A percentile compares a stretch with the other conserved stretches of the same genome.
Evolutionary conservation across 2,329 filamentous ascomycete species (phyloP).

Genomic region (Pseudodiploospora longispora): DNA sequence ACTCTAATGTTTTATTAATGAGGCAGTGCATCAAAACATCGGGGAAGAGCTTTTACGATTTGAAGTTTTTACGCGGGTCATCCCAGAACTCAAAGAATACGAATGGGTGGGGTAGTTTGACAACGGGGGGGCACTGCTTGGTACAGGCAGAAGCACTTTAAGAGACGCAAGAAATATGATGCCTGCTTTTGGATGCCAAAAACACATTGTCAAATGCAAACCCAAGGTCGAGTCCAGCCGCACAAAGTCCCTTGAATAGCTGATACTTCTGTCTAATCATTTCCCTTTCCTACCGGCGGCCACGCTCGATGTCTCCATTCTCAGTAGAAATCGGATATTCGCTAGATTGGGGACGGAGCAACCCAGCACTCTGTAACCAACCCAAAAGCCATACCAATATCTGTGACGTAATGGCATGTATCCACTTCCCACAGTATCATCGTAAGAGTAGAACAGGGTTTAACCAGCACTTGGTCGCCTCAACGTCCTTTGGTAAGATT

Average conservation of each 20-base stretch:
- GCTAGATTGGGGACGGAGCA: slow-evolving; percentile 2
- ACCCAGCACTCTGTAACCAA: too few species aligned
- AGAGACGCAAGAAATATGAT: slow-evolving; percentile 10
- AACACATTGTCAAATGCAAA: slow-evolving; percentile 27
- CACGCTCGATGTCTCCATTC: slow-evolving; percentile 17
- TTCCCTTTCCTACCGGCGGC: slow-evolving; percentile 19
- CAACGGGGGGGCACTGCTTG: neutral
- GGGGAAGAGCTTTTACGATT: too few species aligned
- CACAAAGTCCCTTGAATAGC: slow-evolving; percentile 29
- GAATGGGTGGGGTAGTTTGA: too few species aligned
- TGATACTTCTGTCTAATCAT: slow-evolving; percentile 29
- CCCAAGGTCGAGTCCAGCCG: slow-evolving; percentile 30
- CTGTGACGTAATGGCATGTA: slow-evolving; percentile 15
- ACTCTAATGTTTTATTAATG: too few species aligned
- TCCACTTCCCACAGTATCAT: slow-evolving; percentile 5
- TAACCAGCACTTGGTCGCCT: too few species aligned
- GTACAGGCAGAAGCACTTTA: too few species aligned
- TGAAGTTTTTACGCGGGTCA: too few species aligned
- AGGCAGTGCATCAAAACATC: too few species aligned
- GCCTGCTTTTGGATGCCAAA: slow-evolving; percentile 16
- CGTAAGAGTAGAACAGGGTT: neutral
- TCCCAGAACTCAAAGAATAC: too few species aligned
- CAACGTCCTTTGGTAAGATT: slow-evolving; percentile 19
- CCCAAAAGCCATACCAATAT: slow-evolving; percentile 15
- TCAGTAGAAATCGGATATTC: slow-evolving; percentile 14